Percentiles rank a stretch among this genome's conserved stretches.
phyloP scores from a whole-genome alignment of 2,329 filamentous ascomycete genomes.

The Byssochlamys sp. region DNA sequence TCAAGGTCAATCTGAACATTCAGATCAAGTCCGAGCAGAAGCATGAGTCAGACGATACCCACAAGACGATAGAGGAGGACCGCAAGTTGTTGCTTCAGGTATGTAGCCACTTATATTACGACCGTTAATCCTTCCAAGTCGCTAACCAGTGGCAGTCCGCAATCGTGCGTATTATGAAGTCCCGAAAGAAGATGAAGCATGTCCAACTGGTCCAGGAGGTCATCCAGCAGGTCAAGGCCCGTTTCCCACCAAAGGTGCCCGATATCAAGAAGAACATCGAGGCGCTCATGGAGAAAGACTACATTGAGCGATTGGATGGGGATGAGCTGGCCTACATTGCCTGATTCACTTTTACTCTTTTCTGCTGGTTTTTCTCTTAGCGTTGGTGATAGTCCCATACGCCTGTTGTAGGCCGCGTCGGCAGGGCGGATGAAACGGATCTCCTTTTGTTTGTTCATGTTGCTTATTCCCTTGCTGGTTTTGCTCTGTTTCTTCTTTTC shows the following conservation, averaged over 20 bases:
- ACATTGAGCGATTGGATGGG: slow-evolving; percentile 86
- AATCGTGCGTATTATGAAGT: slow-evolving; percentile 99
- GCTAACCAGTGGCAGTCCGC: slow-evolving; percentile 57
- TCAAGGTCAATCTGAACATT: slow-evolving; percentile 92
- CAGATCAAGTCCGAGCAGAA: slow-evolving; percentile 91
- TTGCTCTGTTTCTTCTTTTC: background rate
- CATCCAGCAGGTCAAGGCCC: slow-evolving; percentile 84
- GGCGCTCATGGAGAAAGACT: slow-evolving; percentile 96
- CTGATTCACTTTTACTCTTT: slow-evolving; percentile 38
- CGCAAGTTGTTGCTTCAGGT: slow-evolving; percentile 94
- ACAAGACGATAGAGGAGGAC: slow-evolving; percentile 99
- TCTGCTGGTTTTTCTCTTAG: background rate
- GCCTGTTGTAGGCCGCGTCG: background rate
- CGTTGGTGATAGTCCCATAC: background rate
- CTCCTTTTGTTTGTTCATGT: background rate
- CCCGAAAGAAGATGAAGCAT: slow-evolving; percentile 97
- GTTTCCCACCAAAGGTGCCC: slow-evolving; percentile 82
- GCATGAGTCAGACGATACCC: slow-evolving; percentile 90
- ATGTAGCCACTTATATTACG: slow-evolving; percentile 31
- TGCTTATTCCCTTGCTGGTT: background rate
- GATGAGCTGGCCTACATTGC: slow-evolving; percentile 93
- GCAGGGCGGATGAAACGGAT: background rate
- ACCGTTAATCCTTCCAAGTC: slow-evolving; percentile 10
- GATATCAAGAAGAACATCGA: slow-evolving; percentile 99
- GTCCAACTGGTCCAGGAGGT: slow-evolving; percentile 86